Percentiles rank a stretch among this genome's conserved stretches.
These are phyloP conservation scores for Aegilops sharonensis DNA, from an alignment of 176 grass and related monocot species.

Conservation along the genomic window DNA sequence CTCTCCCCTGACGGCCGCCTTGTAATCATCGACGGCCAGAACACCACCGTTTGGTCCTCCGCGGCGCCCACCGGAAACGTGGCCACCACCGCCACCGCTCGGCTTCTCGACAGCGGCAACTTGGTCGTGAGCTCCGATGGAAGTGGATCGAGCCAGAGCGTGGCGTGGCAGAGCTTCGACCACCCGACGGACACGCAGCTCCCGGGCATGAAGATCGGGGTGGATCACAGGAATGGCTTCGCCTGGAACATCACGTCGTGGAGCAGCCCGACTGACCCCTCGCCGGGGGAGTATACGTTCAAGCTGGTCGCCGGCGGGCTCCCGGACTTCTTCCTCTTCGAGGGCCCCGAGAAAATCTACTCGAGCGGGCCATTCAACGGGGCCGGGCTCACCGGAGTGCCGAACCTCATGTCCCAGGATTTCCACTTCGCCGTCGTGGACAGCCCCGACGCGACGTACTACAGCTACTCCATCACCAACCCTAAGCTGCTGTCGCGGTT, in stretches of 20 bases:
- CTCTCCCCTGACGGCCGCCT: slow-evolving; percentile 34
- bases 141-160: background rate
- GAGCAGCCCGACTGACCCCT: slow-evolving; percentile 36
- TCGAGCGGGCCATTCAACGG: no score
- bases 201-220: slow-evolving; percentile 52
- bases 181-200: slow-evolving; percentile 55
- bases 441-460: slow-evolving; percentile 28
- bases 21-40: slow-evolving; percentile 19
- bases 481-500: slow-evolving; percentile 10
- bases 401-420: slow-evolving; percentile 2
- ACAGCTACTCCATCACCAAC: slow-evolving; percentile 31
- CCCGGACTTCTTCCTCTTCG: slow-evolving; percentile 39
- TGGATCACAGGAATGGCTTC: slow-evolving; percentile 27
- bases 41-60: slow-evolving; percentile 34
- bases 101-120: slow-evolving; percentile 39
- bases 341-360: no score
- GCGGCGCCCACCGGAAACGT: background rate
- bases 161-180: slow-evolving; percentile 58
- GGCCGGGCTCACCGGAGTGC: slow-evolving; percentile 24
- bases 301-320: slow-evolving; percentile 19
- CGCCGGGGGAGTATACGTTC: slow-evolving; percentile 35
- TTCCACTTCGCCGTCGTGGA: slow-evolving; percentile 35
- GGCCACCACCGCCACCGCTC: background rate
- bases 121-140: slow-evolving; percentile 35
- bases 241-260: slow-evolving; percentile 50